Conservation (phyloP, 805 yeast genomes). For the Kazachstania viticola region DNA sequence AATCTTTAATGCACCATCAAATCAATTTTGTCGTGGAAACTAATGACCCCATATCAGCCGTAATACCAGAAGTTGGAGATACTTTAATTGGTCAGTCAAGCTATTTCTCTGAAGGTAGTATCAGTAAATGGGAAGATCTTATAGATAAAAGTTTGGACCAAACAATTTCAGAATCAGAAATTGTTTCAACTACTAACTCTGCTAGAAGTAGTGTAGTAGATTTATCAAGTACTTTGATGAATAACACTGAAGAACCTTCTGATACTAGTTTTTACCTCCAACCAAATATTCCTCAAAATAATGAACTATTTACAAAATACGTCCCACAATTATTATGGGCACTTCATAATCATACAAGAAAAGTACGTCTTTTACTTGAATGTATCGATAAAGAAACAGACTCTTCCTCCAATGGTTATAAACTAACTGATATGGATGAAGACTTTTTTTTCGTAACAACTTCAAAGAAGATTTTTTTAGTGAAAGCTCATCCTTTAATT, state of each 20-base stretch:
- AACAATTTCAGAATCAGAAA: neutral
- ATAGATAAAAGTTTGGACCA: neutral
- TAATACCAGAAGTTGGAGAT: neutral
- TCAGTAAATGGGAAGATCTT: neutral
- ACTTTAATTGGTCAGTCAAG: neutral
- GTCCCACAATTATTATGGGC: constrained; percentile 9
- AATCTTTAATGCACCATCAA: neutral
- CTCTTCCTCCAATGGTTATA: constrained; percentile 8
- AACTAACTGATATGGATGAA: constrained; percentile 7
- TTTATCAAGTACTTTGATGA: too few species aligned
- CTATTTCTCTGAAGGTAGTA: neutral
- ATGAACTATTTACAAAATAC: too few species aligned
- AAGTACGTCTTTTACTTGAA: constrained; percentile 9
- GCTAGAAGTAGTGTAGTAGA: neutral
- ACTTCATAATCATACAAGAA: constrained; percentile 10
- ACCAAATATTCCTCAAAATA: too few species aligned
- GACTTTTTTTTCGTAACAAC: constrained; percentile 14
- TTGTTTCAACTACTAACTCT: neutral
- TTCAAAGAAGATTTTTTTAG: constrained; percentile 4
- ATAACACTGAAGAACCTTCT: neutral
- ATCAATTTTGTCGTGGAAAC: neutral
- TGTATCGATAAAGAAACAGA: constrained; percentile 3
- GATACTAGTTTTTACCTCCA: too few species aligned
- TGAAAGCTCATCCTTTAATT: constrained; percentile 15
- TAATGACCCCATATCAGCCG: neutral